A percentile compares a stretch with the other conserved stretches of the same genome.
These are phyloP conservation scores for Malbranchea zuffiana DNA, from an alignment of 2,329 filamentous ascomycete species.

Conservation along the genomic window DNA sequence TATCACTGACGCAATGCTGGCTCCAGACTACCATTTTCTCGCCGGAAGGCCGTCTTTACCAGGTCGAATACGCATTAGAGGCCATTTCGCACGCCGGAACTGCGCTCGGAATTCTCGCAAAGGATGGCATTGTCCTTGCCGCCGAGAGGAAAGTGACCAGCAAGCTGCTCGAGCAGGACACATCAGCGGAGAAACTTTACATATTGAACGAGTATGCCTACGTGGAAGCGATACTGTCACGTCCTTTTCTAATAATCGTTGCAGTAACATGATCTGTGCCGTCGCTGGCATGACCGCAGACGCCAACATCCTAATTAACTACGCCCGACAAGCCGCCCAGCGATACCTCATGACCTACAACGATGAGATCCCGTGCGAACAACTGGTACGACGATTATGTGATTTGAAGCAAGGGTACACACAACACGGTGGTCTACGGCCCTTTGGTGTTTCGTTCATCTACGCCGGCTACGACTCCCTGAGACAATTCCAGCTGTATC, in stretches of 20 bases:
- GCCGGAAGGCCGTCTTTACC: conserved; percentile 93
- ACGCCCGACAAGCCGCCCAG: conserved; percentile 92
- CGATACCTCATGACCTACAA: conserved; percentile 98
- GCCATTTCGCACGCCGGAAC: conserved; percentile 98
- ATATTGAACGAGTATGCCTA: conserved; percentile 98
- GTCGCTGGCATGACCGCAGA: conserved; percentile 99
- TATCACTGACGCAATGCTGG: no score
- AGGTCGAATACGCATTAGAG: conserved; percentile 98
- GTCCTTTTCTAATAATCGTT: conserved; percentile 7
- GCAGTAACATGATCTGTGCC: conserved; percentile 98
- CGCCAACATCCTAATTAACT: conserved; percentile 99
- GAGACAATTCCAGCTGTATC: conserved; percentile 95
- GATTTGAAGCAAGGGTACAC: conserved; percentile 99
- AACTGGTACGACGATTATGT: conserved; percentile 90
- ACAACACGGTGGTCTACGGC: conserved; percentile 93
- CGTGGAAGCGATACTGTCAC: conserved; percentile 23
- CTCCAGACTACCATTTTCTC: conserved; percentile 97
- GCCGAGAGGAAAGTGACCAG: conserved; percentile 98
- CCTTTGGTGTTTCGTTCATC: conserved; percentile 98
- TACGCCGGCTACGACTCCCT: conserved; percentile 96
- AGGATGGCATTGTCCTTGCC: conserved; percentile 95
- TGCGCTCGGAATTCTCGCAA: conserved; percentile 88
- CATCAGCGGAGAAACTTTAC: conserved; percentile 98
- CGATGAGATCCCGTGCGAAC: conserved; percentile 98
- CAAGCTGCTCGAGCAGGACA: conserved; percentile 98